A percentile compares a stretch with the other conserved stretches of the same genome.
These are phyloP conservation scores for Geosiphon pyriformis DNA, from an alignment of 192 early-diverging fungal species.

Conservation along the genomic window DNA sequence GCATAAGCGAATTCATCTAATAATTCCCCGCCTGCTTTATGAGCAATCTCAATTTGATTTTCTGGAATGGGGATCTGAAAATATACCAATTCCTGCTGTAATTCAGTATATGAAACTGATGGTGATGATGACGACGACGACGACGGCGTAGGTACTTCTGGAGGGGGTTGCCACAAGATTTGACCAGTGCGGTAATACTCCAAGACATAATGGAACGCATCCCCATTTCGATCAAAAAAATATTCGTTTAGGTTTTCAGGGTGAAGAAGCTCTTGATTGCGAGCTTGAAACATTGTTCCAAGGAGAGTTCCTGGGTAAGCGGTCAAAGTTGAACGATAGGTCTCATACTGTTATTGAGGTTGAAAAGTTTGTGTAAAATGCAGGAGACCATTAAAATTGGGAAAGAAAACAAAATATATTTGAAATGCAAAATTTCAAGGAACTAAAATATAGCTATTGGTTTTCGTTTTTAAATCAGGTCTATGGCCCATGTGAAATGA, in stretches of 20 bases:
- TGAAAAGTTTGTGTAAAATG: neutral
- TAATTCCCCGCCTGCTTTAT: constrained; percentile 19
- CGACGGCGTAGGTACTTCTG: neutral
- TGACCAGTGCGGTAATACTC: constrained; percentile 24
- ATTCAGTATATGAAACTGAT: constrained; percentile 3
- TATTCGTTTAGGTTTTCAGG: constrained; percentile 23
- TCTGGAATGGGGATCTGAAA: constrained; percentile 3
- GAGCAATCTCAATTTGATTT: neutral
- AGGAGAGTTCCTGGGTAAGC: constrained; percentile 19
- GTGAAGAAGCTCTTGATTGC: constrained; percentile 14
- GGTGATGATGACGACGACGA: neutral
- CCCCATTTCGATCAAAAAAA: constrained; percentile 23
- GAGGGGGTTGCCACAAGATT: constrained; percentile 4
- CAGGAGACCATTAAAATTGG: neutral
- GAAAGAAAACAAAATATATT: neutral
- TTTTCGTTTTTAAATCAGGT: too few relatives aligned
- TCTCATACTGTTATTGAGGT: constrained; percentile 25
- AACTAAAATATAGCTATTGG: neutral
- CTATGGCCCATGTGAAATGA: too few relatives aligned
- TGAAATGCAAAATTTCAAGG: neutral
- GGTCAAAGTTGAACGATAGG: constrained; percentile 18
- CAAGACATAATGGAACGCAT: constrained; percentile 20
- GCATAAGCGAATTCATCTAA: constrained; percentile 20
- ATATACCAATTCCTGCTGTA: constrained; percentile 16
- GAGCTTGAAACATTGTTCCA: constrained; percentile 24